A percentile compares a stretch with the other conserved stretches of the same genome.
Evolutionary conservation across 768 basidiomycete genomes (phyloP).

Genomic region (Rubroboletus pulcherrimus): DNA sequence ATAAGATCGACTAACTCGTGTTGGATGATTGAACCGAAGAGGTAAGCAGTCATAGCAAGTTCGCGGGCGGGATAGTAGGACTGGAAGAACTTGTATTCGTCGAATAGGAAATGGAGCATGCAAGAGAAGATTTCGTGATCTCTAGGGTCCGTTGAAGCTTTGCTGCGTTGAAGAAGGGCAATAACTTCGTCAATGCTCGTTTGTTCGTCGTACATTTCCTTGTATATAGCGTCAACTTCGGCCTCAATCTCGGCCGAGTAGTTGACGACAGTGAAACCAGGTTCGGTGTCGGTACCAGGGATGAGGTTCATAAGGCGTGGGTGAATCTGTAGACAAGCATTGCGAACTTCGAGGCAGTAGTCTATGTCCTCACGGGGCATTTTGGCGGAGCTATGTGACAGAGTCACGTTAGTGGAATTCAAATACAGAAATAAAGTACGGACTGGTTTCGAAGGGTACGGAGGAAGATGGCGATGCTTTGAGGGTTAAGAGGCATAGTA

Average conservation of each 20-base stretch:
- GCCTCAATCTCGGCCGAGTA: conserved; percentile 87
- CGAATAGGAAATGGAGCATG: conserved; percentile 98
- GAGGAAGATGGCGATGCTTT: conserved; percentile 89
- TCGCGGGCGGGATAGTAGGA: conserved; percentile 92
- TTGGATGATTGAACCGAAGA: conserved; percentile 96
- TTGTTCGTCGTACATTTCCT: conserved; percentile 96
- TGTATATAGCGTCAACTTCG: conserved; percentile 94
- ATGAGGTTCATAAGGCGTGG: conserved; percentile 93
- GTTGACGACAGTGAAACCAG: conserved; percentile 83
- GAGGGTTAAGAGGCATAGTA: conserved; percentile 84
- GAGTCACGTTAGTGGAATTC: background rate
- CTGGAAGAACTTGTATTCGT: conserved; percentile 99
- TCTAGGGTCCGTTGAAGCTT: conserved; percentile 73
- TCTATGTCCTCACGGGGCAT: conserved; percentile 78
- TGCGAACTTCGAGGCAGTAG: conserved; percentile 88
- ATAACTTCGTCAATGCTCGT: conserved; percentile 95
- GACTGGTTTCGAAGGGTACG: conserved; percentile 83
- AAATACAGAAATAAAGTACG: conserved; percentile 25
- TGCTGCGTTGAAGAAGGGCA: conserved; percentile 78
- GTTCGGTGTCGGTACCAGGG: conserved; percentile 83
- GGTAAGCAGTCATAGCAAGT: conserved; percentile 90
- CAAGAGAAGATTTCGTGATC: conserved; percentile 99
- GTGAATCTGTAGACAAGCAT: conserved; percentile 89
- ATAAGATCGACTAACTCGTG: conserved; percentile 90
- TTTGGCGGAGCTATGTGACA: conserved; percentile 54